phyloP scores from a whole-genome alignment of 306 rosid genomes.

The Pterocarpus macrocarpus region DNA sequence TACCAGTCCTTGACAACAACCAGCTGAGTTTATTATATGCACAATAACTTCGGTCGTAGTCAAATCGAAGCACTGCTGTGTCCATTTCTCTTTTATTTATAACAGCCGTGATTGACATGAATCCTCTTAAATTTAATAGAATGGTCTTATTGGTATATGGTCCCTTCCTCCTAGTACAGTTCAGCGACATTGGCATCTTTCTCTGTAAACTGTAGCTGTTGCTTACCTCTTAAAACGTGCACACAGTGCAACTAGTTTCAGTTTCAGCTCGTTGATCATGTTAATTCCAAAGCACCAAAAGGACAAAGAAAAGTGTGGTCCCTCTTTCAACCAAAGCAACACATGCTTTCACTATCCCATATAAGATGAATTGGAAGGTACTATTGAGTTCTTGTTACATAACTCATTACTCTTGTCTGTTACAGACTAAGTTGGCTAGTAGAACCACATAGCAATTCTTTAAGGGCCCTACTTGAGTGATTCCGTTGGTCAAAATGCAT shows the following conservation, averaged over 20 bases:
- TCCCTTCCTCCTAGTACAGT: constrained; percentile 51
- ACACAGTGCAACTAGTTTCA: constrained; percentile 43
- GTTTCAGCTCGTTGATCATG: constrained; percentile 36
- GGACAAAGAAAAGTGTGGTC: constrained; percentile 56
- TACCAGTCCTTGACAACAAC: constrained; percentile 38
- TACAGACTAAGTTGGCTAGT: constrained; percentile 51
- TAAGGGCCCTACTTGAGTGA: constrained; percentile 50
- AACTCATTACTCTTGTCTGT: constrained; percentile 60
- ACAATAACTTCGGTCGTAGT: constrained; percentile 42
- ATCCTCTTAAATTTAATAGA: constrained; percentile 46
- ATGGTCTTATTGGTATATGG: constrained; percentile 43
- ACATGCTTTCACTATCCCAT: constrained; percentile 52
- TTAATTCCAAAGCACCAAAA: constrained; percentile 55
- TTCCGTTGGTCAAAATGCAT: constrained; percentile 48
- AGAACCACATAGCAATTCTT: constrained; percentile 47
- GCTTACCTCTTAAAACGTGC: constrained; percentile 48
- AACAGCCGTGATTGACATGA: constrained; percentile 62
- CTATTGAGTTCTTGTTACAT: constrained; percentile 53
- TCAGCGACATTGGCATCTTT: constrained; percentile 52
- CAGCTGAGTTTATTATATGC: constrained; percentile 41
- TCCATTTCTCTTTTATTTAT: constrained; percentile 40
- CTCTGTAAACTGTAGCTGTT: constrained; percentile 42
- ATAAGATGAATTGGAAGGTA: constrained; percentile 56
- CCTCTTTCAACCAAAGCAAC: constrained; percentile 51
- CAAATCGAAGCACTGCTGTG: constrained; percentile 46